Base-by-base conservation (phyloP, 2,329 filamentous ascomycete genomes). In the Aspergillus sp. region DNA sequence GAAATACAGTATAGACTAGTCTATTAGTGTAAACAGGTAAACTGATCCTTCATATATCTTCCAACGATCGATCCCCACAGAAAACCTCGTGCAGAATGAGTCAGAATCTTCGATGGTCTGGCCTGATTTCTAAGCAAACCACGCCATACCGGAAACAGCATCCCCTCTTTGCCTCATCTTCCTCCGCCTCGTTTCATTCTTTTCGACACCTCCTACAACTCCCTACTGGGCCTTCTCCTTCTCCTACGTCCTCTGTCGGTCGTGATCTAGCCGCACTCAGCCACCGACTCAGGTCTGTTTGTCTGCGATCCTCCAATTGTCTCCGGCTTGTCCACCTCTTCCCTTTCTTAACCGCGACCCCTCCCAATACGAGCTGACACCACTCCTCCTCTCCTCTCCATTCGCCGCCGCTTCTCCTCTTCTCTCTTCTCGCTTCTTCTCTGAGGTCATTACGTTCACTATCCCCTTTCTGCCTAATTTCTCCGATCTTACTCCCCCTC, bases 71-170 rank as follows among this genome's bases (percentile, higher is more conserved):
- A 22, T 22, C 22, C 7, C 22, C 22, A 22, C 22, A 22, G 22
- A 22, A 22, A 22, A 22, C 22, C 22, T 22, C 22, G 22, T 22
- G 11, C 19, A 42, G 40, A 19, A 42, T 42, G 40, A 22, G 40
- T 38, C 14, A n/a, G 35, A 38, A 38, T n/a, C 14, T 38, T 38
- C 35, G 14, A 38, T 38, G 47, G 35, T 41, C 56, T 42, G 41
- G 47, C 52, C 55, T 60, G 63, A 64, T 65, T 65, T 65, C 63
- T 65, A 65, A 65, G 60, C 63, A 61, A n/a, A 14, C n/a, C 9
- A 14, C 8, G 45, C 35, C 16, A n/a, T n/a, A n/a, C 35, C 35
- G 35, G 35, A 38, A 38, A 17, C 35, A 38, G 35, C 35, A 30
- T 30, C 26, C 26, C 32, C 30, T 22, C 17, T 26, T 19, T 20